Percentiles rank a stretch among this genome's conserved stretches.
These are phyloP conservation scores for Phaeoacremonium minimum DNA, from an alignment of 2,329 filamentous ascomycete species.

Conservation along the genomic window DNA sequence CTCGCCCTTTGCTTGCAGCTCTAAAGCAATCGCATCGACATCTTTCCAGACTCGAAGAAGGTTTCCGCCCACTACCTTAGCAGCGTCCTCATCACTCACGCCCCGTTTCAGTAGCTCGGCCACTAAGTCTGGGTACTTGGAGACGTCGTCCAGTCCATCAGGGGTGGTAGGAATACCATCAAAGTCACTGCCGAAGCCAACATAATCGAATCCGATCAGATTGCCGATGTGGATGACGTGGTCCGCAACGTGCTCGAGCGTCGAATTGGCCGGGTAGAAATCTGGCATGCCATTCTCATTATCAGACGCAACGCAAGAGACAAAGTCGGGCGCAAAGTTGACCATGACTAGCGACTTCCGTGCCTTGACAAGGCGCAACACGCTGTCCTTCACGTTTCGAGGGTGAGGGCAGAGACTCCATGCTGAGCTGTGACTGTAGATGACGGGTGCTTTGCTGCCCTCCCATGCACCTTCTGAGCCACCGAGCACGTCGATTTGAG, in stretches of 20 bases:
- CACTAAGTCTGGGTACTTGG: constrained; percentile 75
- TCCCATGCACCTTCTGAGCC: constrained; percentile 52
- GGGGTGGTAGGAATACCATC: constrained; percentile 70
- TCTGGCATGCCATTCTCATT: constrained; percentile 63
- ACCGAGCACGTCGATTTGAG: constrained; percentile 78
- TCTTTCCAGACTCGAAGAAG: constrained; percentile 79
- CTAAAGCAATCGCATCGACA: constrained; percentile 66
- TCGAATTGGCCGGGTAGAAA: constrained; percentile 63
- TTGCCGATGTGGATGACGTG: constrained; percentile 82
- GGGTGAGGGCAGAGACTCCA: constrained; percentile 80
- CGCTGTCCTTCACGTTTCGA: constrained; percentile 82
- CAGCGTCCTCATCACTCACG: constrained; percentile 68
- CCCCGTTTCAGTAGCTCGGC: constrained; percentile 69
- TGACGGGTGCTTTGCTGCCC: constrained; percentile 75
- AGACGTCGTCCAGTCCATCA: constrained; percentile 76
- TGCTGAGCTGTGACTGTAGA: constrained; percentile 85
- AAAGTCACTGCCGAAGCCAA: constrained; percentile 86
- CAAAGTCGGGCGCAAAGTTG: constrained; percentile 80
- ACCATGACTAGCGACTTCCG: constrained; percentile 81
- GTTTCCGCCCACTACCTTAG: constrained; percentile 75
- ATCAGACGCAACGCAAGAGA: constrained; percentile 64
- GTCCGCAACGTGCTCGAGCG: constrained; percentile 70
- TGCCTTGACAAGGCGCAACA: constrained; percentile 71
- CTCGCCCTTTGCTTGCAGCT: constrained; percentile 56
- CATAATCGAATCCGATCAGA: constrained; percentile 79